These are phyloP conservation scores for Phytophthora kernoviae DNA, from an alignment of 352 stramenopile genomes.

Conservation along the genomic window DNA sequence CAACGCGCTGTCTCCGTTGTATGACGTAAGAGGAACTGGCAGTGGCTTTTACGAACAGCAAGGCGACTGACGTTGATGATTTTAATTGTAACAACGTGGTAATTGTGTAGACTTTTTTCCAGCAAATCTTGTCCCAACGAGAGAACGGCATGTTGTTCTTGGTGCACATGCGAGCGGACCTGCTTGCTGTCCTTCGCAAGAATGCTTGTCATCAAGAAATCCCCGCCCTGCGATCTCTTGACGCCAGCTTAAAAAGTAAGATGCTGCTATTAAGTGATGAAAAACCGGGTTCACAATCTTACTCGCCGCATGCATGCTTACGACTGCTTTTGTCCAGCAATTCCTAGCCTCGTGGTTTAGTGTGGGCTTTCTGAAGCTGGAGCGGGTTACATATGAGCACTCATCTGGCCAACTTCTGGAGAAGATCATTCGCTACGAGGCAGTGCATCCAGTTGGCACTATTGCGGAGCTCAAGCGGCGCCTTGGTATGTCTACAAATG, in stretches of 20 bases:
- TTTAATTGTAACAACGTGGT: slow-evolving; percentile 4
- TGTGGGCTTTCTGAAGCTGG: slow-evolving; percentile 90
- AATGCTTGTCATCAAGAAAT: slow-evolving; percentile 46
- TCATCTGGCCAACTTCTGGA: slow-evolving; percentile 93
- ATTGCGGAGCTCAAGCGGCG: slow-evolving; percentile 93
- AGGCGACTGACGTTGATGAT: neutral
- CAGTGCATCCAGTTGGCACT: slow-evolving; percentile 93
- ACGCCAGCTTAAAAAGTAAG: slow-evolving; percentile 74
- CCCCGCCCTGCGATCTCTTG: slow-evolving; percentile 66
- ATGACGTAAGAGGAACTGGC: slow-evolving; percentile 57
- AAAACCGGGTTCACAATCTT: neutral
- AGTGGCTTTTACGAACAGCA: neutral
- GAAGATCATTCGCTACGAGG: slow-evolving; percentile 95
- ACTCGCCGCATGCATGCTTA: neutral
- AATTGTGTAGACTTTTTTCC: slow-evolving; percentile 67
- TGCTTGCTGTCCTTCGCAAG: slow-evolving; percentile 71
- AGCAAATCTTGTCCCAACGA: slow-evolving; percentile 83
- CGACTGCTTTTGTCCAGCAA: slow-evolving; percentile 41
- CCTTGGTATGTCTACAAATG: slow-evolving; percentile 50
- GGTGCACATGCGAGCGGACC: slow-evolving; percentile 74
- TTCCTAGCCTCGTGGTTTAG: slow-evolving; percentile 93
- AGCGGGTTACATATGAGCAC: slow-evolving; percentile 93
- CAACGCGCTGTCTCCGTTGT: slow-evolving; percentile 60
- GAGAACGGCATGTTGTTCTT: slow-evolving; percentile 85
- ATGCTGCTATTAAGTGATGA: too few species aligned